Percentiles rank a stretch among this genome's conserved stretches.
Conservation (phyloP, 768 basidiomycete species). For the Boletellus ananiceps region DNA sequence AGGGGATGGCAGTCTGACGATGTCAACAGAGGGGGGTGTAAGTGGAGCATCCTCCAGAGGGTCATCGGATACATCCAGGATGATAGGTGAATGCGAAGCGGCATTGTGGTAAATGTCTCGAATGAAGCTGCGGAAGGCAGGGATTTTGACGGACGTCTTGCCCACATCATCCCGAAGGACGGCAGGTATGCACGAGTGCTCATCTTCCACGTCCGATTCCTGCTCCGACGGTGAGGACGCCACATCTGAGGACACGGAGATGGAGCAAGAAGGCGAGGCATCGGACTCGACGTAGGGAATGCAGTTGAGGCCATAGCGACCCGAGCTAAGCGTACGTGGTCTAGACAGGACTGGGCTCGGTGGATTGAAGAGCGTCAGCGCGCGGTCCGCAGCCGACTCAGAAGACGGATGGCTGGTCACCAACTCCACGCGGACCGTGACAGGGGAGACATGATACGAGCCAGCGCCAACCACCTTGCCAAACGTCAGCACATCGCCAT, state of each 20-base stretch:
- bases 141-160: constrained; percentile 27
- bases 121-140: constrained; percentile 30
- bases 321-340: constrained; percentile 39
- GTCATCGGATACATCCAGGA: constrained; percentile 9
- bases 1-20: constrained; percentile 14
- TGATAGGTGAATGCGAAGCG: constrained; percentile 7
- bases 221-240: constrained; percentile 31
- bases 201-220: constrained; percentile 56
- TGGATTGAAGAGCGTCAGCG: constrained; percentile 16
- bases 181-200: constrained; percentile 20
- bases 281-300: constrained; percentile 26
- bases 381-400: constrained; percentile 17
- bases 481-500: constrained; percentile 72
- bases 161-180: constrained; percentile 13
- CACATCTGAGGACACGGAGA: constrained; percentile 35
- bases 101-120: constrained; percentile 22
- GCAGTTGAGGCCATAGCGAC: constrained; percentile 58
- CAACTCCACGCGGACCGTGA: constrained; percentile 58
- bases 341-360: constrained; percentile 28
- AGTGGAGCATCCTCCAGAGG: constrained; percentile 7
- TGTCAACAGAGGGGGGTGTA: constrained; percentile 7
- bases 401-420: constrained; percentile 21
- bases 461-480: constrained; percentile 70
- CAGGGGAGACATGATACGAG: constrained; percentile 55
- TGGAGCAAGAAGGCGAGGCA: constrained; percentile 36